Base-by-base conservation (phyloP, 208 protist species). In the Acanthamoeba healyi region DNA sequence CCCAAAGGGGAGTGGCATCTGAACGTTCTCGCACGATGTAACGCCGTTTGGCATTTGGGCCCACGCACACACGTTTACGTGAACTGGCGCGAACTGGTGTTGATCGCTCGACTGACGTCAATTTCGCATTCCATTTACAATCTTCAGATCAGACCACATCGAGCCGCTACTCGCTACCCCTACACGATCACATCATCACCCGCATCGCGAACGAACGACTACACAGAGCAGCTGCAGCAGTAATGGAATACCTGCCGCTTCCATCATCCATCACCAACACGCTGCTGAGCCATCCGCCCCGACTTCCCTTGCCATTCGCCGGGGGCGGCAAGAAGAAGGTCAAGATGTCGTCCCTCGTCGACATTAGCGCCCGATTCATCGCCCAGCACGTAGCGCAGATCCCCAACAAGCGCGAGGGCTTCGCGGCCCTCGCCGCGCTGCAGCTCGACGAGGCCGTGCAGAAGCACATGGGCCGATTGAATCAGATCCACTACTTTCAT, bases 401-500 rank as follows among this genome's bases (percentile, higher is more conserved):
- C 70, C 36, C 70, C 9, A 38, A 54, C 49, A 54, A 54, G 49
- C 6, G 4, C 10, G 70, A 79, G 32, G 70, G 17, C 70, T 79
- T 32, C 70, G 70, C n/a, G 6, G 38, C 70, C 24, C 70, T 79
- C 29, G 34, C 34, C 32, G 70, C 7, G n/a, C 70, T 79, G 5
- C 70, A 44, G 5, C 70, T 79, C 70, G 38, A 79, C 32, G 70
- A 36, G 14, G 36, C 12, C 29, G 70, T 79, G 70, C 70, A 79
- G 70, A 38, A 44, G 17, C 26, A 79, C 36, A 79, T 79, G 70
- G 70, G 70, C 17, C 29, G 70, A 7, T n/a, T 79, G 36, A 79
- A 79, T 44, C 70, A 79, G 70, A 79, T 79, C 70, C 29, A 79
- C 36, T n/a, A 46, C 70, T 79, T 79, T 44, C 70, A 46, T 12